These are phyloP conservation scores for Solanum habrochaites DNA, from an alignment of 257 asterid species.

Conservation along the genomic window DNA sequence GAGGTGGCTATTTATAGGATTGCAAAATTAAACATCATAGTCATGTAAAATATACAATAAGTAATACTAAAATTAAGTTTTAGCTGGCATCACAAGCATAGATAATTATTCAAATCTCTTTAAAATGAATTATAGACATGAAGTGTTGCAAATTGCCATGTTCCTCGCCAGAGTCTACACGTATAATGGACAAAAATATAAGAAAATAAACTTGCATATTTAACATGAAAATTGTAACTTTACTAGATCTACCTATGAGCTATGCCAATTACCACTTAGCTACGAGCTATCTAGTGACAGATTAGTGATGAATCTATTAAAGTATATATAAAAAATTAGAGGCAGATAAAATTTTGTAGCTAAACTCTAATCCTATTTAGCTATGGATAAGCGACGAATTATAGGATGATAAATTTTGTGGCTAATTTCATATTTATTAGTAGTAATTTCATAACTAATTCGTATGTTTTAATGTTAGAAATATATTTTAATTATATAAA, in stretches of 20 bases:
- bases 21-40: background rate
- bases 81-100: constrained; percentile 28
- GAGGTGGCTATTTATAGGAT: constrained; percentile 25
- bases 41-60: background rate
- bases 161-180: background rate
- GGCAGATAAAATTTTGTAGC: too few relatives aligned
- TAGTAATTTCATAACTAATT: background rate
- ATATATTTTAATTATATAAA: background rate
- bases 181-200: background rate
- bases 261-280: background rate
- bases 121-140: constrained; percentile 9
- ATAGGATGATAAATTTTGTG: too few relatives aligned
- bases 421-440: too few relatives aligned
- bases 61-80: constrained; percentile 1
- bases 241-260: background rate
- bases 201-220: background rate
- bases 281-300: background rate
- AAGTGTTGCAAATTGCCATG: constrained; percentile 28
- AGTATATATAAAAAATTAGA: too few relatives aligned
- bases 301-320: background rate
- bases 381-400: too few relatives aligned
- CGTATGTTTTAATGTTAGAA: background rate
- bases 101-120: background rate
- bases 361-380: too few relatives aligned
- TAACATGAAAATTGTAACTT: background rate